Evolutionary conservation across 75 land plant species (phyloP), one percentile per base, ranked within the genome.

Genomic region (Ceratopteris richardii): DNA sequence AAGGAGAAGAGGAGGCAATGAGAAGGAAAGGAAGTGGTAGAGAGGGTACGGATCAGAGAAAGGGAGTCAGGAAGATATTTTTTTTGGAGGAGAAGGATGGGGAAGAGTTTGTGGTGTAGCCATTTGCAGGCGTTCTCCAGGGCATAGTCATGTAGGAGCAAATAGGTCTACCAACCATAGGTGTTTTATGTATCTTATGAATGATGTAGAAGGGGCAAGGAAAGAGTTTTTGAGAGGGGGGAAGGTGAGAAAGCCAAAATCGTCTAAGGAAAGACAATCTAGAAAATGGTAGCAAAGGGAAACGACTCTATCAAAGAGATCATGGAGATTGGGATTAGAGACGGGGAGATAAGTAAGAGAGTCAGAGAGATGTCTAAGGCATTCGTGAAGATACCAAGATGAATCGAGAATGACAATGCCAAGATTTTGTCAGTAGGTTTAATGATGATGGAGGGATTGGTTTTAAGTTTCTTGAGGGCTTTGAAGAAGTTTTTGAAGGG

Each of bases 131-230:
- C 0, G 1, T 26, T 29, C 22, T 48, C 64, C 25, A 62, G 5
- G 25, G 48, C 6, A 31, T 48, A 62, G 0, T 54, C 57, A 6
- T 25, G 40, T 62, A 62, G 57, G n/a, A 22, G 31, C 31, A 62
- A 3, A 62, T 62, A 12, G 64, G 64, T 1, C 22, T 42, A 5
- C 63, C 41, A 58, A 58, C 41, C 7, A 25, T 23, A 0, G n/a
- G n/a, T n/a, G n/a, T n/a, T n/a, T n/a, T n/a, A n/a, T n/a, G 57
- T 26, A 0, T 40, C 14, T 40, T 40, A 10, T 9, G 42, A 14
- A 40, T 40, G 42, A 40, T 40, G 42, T 10, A 40, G 42, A 40
- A 40, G 9, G 13, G 9, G 42, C 42, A 40, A 40, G 42, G 14
- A 40, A 40, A 9, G 13, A 9, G 14, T 40, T 40, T 40, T 40